Conservation (phyloP, 2,329 filamentous ascomycete genomes). For the Cadophora luteo-olivacea region DNA sequence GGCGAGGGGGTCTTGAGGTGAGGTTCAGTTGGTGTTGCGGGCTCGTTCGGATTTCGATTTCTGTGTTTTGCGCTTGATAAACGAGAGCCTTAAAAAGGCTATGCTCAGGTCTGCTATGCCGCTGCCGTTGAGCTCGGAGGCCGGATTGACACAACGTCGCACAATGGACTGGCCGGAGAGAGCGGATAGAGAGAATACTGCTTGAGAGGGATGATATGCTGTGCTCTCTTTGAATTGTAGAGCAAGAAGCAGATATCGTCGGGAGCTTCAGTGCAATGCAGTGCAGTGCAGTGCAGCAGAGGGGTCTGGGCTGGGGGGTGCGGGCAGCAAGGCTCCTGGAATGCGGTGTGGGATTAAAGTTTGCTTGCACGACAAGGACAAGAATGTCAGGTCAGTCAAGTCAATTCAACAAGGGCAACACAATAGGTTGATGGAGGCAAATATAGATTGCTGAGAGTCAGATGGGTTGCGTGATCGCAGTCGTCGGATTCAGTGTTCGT, state of each 20-base stretch:
- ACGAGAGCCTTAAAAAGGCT: constrained; percentile 30
- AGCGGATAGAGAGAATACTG: neutral
- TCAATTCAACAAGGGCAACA: constrained; percentile 17
- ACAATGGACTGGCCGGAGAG: constrained; percentile 4
- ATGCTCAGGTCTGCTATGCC: constrained; percentile 6
- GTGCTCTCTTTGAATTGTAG: constrained; percentile 6
- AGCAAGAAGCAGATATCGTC: constrained; percentile 18
- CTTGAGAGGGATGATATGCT: constrained; percentile 4
- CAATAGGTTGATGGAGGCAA: constrained; percentile 3
- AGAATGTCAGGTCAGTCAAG: constrained; percentile 19
- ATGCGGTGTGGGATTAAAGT: constrained; percentile 25
- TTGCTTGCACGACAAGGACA: constrained; percentile 21
- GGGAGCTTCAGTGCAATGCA: neutral
- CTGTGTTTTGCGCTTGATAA: constrained; percentile 32
- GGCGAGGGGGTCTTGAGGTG: constrained; percentile 7
- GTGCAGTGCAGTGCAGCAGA: neutral
- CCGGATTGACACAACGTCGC: constrained; percentile 12
- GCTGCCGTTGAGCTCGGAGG: neutral
- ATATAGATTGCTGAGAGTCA: constrained; percentile 9
- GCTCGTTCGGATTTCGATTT: constrained; percentile 31
- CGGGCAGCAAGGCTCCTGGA: constrained; percentile 18
- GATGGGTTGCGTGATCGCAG: constrained; percentile 19
- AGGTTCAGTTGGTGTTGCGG: constrained; percentile 24
- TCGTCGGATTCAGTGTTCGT: constrained; percentile 16
- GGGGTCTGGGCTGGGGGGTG: constrained; percentile 10